Conservation (phyloP, 2,329 filamentous ascomycete genomes). For the Beauveria sp. region DNA sequence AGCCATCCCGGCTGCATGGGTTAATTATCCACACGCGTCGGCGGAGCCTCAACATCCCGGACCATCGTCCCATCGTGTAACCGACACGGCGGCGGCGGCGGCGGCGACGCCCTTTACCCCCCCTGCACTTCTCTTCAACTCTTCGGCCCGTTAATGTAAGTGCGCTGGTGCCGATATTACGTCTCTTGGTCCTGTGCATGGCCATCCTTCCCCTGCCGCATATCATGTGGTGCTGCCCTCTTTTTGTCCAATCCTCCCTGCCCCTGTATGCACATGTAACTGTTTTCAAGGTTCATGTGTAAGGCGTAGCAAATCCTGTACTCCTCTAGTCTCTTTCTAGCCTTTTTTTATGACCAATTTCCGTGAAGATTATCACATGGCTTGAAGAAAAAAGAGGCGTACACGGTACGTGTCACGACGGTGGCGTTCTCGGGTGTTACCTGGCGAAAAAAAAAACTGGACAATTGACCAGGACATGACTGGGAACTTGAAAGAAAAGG, state of each 20-base stretch:
- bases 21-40: neutral
- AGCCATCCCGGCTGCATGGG: neutral
- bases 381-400: neutral
- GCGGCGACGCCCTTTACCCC: no score
- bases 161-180: neutral
- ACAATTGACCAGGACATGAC: neutral
- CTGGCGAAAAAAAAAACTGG: neutral
- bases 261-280: neutral
- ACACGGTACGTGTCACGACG: neutral
- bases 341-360: neutral
- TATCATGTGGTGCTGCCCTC: neutral
- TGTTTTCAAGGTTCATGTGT: neutral
- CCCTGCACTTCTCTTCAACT: no score
- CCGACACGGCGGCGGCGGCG: neutral
- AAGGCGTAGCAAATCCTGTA: neutral
- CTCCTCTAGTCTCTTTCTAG: neutral
- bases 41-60: neutral
- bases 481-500: neutral
- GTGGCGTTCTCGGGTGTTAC: slow-evolving; percentile 1
- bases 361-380: neutral
- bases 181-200: neutral
- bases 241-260: neutral
- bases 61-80: neutral
- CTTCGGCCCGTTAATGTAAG: no score
- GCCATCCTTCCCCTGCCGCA: neutral